Percentiles rank a stretch among this genome's conserved stretches.
Evolutionary conservation across 2,329 filamentous ascomycete species (phyloP).

Genomic region (Pestalotiopsis sp.): DNA sequence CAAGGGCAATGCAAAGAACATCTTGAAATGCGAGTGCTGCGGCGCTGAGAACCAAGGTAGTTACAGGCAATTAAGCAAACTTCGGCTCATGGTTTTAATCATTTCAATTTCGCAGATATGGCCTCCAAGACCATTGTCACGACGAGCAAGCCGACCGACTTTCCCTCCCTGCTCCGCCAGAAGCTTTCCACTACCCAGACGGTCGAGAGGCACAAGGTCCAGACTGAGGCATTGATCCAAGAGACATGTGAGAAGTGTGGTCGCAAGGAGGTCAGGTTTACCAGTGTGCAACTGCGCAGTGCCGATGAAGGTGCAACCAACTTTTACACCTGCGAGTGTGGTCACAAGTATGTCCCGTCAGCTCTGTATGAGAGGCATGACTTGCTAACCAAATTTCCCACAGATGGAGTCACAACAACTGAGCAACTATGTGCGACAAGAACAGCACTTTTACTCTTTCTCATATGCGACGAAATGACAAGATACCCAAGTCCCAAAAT

Average conservation of each 20-base stretch:
- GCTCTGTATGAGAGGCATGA: background rate
- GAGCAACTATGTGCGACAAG: conserved; percentile 15
- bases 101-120: conserved; percentile 4
- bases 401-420: conserved; percentile 45
- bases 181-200: conserved; percentile 87
- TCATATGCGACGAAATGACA: background rate
- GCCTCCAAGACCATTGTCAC: conserved; percentile 66
- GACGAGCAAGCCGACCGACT: conserved; percentile 83
- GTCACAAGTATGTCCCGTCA: conserved; percentile 65
- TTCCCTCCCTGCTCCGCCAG: conserved; percentile 84
- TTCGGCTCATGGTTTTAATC: background rate
- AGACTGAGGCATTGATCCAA: conserved; percentile 61
- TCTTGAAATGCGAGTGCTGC: conserved; percentile 82
- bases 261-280: conserved; percentile 78
- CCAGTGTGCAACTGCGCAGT: conserved; percentile 81
- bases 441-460: background rate
- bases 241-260: conserved; percentile 78
- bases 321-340: conserved; percentile 87
- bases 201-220: conserved; percentile 73
- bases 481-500: conserved; percentile 2
- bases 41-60: conserved; percentile 80
- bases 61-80: background rate
- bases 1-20: conserved; percentile 72
- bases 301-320: conserved; percentile 95
- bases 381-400: conserved; percentile 13